These are phyloP conservation scores for Neckera pumila DNA, from an alignment of 225 moss, liverwort and hornwort genomes.

Conservation along the genomic window DNA sequence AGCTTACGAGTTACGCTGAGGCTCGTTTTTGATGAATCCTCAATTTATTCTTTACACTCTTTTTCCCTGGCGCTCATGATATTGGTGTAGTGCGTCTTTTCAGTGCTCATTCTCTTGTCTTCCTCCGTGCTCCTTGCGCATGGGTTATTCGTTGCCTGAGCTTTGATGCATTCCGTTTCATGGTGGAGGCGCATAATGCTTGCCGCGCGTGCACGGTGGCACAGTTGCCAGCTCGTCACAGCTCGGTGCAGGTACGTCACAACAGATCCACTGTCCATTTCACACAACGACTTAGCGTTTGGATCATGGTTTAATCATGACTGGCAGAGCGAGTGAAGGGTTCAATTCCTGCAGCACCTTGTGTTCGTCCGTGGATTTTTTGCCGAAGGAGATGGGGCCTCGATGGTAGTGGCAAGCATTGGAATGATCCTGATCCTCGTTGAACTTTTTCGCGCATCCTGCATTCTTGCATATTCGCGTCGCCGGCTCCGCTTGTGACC, in stretches of 20 bases:
- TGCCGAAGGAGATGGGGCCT: conserved; percentile 13
- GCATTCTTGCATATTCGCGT: conserved; percentile 2
- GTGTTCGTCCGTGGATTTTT: conserved; percentile 15
- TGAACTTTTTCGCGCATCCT: not conserved
- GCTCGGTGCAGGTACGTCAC: conserved; percentile 4
- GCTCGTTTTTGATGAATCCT: not conserved
- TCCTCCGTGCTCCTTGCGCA: not conserved
- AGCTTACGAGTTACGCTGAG: conserved; percentile 9
- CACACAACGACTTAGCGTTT: not conserved
- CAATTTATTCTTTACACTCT: not conserved
- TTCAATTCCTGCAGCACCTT: not conserved
- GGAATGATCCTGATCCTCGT: not conserved
- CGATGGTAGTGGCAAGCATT: conserved; percentile 19
- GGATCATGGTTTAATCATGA: not conserved
- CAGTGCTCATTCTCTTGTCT: not conserved
- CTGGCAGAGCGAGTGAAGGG: not conserved
- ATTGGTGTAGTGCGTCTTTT: not conserved
- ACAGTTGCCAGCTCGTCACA: conserved; percentile 5
- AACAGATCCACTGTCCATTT: conserved; percentile 22
- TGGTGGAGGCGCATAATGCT: conserved; percentile 24
- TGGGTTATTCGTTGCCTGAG: not conserved
- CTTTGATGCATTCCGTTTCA: not conserved
- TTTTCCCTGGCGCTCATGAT: not conserved
- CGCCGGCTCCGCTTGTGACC: not conserved
- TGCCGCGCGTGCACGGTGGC: conserved; percentile 14